A percentile compares a stretch with the other conserved stretches of the same genome.
phyloP scores from a whole-genome alignment of 257 asterid species.

The Ehretia macrophylla region DNA sequence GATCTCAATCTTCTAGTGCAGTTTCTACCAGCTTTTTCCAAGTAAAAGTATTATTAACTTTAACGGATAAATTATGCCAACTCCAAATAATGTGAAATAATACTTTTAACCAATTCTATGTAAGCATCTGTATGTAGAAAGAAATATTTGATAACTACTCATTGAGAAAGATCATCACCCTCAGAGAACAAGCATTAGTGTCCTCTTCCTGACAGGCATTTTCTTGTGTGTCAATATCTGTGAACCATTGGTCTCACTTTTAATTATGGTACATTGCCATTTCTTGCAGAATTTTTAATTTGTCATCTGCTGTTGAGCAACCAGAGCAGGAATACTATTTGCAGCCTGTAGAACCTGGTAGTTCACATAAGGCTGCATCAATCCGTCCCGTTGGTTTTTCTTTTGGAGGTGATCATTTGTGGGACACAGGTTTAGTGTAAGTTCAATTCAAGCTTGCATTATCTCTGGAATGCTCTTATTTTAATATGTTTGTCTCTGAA shows the following conservation, averaged over 20 bases:
- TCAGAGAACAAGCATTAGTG: not conserved
- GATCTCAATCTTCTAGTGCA: too few species aligned
- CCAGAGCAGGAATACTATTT: slow-evolving; percentile 95
- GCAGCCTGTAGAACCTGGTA: slow-evolving; percentile 73
- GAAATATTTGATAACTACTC: too few species aligned
- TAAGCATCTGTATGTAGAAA: too few species aligned
- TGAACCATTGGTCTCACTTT: not conserved
- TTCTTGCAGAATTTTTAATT: slow-evolving; percentile 71
- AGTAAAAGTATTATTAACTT: too few species aligned
- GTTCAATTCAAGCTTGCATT: slow-evolving; percentile 18
- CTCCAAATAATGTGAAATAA: too few species aligned
- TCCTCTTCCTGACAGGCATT: not conserved
- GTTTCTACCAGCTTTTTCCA: too few species aligned
- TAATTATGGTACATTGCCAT: slow-evolving; percentile 18
- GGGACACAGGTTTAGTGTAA: slow-evolving; percentile 94
- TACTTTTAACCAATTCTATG: too few species aligned
- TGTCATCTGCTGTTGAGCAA: slow-evolving; percentile 53
- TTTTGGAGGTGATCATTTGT: slow-evolving; percentile 84
- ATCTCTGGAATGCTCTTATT: slow-evolving; percentile 4
- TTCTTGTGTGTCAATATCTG: not conserved
- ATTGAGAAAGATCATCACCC: not conserved
- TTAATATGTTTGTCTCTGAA: slow-evolving; percentile 11
- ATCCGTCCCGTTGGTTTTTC: slow-evolving; percentile 85
- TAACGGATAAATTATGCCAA: too few species aligned
- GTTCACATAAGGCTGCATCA: slow-evolving; percentile 58